Percentiles rank a stretch among this genome's conserved stretches.
phyloP scores from a whole-genome alignment of 2,329 filamentous ascomycete genomes.

The Zasmidium citrigriseum region DNA sequence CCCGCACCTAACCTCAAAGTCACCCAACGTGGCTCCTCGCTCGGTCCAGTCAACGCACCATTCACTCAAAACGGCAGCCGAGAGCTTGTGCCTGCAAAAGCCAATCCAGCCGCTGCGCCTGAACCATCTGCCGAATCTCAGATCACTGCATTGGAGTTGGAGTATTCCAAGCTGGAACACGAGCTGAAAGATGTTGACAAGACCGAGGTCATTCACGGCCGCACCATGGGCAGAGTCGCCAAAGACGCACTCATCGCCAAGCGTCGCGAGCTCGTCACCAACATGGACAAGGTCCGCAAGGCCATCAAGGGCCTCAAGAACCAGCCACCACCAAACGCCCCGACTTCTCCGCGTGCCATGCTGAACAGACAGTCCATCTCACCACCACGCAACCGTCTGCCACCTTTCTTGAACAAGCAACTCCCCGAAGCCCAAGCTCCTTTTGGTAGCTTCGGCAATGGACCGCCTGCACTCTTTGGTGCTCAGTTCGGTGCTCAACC shows the following conservation, averaged over 20 bases:
- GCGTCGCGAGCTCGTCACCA: conserved; percentile 35
- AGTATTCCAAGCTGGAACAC: conserved; percentile 38
- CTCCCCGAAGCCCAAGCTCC: conserved; percentile 6
- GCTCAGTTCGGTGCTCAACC: conserved; percentile 16
- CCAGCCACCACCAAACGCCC: conserved; percentile 23
- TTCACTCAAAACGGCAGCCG: conserved; percentile 5
- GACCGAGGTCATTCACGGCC: conserved; percentile 38
- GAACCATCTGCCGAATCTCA: conserved; percentile 32
- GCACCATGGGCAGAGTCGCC: conserved; percentile 32
- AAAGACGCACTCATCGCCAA: conserved; percentile 34
- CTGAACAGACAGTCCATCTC: conserved; percentile 24
- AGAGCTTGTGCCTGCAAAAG: background rate
- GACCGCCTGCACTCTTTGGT: background rate
- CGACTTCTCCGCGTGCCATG: conserved; percentile 28
- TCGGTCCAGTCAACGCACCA: conserved; percentile 8
- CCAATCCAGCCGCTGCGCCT: conserved; percentile 4
- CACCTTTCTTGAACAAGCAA: conserved; percentile 26
- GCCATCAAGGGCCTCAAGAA: conserved; percentile 36
- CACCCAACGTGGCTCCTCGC: conserved; percentile 14
- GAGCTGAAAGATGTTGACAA: conserved; percentile 40
- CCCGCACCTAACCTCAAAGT: conserved; percentile 39
- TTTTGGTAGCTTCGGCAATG: background rate
- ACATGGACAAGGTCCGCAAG: conserved; percentile 37
- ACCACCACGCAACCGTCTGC: conserved; percentile 20
- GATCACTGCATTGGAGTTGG: conserved; percentile 37